These are phyloP conservation scores for Coemansia sp. DNA, from an alignment of 192 early-diverging fungal genomes.

Conservation along the genomic window DNA sequence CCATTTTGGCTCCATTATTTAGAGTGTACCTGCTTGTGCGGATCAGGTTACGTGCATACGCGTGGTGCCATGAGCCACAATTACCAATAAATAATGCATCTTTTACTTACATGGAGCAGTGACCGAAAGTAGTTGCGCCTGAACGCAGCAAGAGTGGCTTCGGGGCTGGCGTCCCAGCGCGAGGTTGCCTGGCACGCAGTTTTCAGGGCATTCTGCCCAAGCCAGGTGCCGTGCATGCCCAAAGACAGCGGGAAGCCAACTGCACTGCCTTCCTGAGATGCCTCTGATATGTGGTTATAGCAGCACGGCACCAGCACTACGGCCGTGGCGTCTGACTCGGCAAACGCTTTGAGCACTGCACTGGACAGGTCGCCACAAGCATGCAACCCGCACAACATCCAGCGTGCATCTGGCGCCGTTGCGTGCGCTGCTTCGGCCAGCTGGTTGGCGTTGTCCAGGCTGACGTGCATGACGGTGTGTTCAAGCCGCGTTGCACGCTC, in stretches of 20 bases:
- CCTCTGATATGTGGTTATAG: slow-evolving; percentile 77
- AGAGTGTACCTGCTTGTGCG: slow-evolving; percentile 2
- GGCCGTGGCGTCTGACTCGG: slow-evolving; percentile 56
- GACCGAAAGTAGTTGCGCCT: slow-evolving; percentile 73
- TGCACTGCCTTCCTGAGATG: neutral
- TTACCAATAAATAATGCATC: neutral
- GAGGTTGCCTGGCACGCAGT: slow-evolving; percentile 78
- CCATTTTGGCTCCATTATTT: neutral
- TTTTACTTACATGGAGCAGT: slow-evolving; percentile 59
- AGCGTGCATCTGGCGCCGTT: slow-evolving; percentile 23
- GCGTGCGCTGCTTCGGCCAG: slow-evolving; percentile 11
- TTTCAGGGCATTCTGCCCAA: slow-evolving; percentile 67
- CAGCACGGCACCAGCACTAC: slow-evolving; percentile 81
- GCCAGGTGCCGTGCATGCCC: slow-evolving; percentile 15
- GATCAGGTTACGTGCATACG: neutral
- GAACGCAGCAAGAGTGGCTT: slow-evolving; percentile 60
- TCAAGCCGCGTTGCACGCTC: slow-evolving; percentile 14
- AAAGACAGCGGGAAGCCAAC: slow-evolving; percentile 30
- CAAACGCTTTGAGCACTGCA: slow-evolving; percentile 67
- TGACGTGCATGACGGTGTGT: slow-evolving; percentile 26
- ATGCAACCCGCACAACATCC: slow-evolving; percentile 80
- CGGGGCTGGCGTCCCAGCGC: slow-evolving; percentile 67
- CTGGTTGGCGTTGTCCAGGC: slow-evolving; percentile 19
- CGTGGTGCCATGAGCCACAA: neutral
- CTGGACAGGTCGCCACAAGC: slow-evolving; percentile 82